phyloP scores from a whole-genome alignment of 2,329 filamentous ascomycete species.

The Xylariaceae sp. region DNA sequence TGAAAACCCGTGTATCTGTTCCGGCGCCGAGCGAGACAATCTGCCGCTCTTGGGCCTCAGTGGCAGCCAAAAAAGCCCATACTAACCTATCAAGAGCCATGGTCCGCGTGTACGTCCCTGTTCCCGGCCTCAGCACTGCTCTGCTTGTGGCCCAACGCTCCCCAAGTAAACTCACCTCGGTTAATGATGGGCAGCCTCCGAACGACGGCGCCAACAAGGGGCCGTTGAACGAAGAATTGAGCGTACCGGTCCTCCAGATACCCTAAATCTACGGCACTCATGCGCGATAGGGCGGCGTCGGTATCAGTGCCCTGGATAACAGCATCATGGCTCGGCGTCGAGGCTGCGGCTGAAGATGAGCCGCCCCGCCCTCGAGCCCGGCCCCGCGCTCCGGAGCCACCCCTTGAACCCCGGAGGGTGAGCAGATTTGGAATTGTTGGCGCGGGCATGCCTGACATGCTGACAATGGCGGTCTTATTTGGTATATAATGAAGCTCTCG shows the following conservation, averaged over 20 bases:
- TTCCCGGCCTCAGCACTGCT: constrained; percentile 33
- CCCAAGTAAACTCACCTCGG: constrained; percentile 64
- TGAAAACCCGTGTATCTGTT: constrained; percentile 88
- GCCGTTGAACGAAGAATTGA: constrained; percentile 64
- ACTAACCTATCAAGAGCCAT: constrained; percentile 81
- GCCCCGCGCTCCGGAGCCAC: constrained; percentile 45
- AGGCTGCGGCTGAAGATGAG: constrained; percentile 21
- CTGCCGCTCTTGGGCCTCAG: constrained; percentile 59
- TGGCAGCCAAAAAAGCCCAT: constrained; percentile 66
- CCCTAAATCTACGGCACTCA: constrained; percentile 85
- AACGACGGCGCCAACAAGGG: constrained; percentile 50
- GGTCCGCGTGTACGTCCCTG: constrained; percentile 92
- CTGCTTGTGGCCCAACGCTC: constrained; percentile 17
- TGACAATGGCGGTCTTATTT: constrained; percentile 5
- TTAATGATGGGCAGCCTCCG: constrained; percentile 91
- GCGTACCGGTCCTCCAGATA: constrained; percentile 87
- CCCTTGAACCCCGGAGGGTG: constrained; percentile 59
- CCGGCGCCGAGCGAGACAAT: constrained; percentile 93
- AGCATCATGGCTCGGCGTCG: constrained; percentile 63
- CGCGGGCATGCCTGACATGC: constrained; percentile 63
- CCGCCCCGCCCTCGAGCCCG: constrained; percentile 39
- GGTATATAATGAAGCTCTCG: no score
- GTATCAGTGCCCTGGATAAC: constrained; percentile 88
- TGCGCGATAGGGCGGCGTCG: constrained; percentile 85
- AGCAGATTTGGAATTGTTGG: constrained; percentile 80